A percentile compares a stretch with the other conserved stretches of the same genome.
Conservation (phyloP, 345 rosid genomes). For the Aquilaria malaccensis region DNA sequence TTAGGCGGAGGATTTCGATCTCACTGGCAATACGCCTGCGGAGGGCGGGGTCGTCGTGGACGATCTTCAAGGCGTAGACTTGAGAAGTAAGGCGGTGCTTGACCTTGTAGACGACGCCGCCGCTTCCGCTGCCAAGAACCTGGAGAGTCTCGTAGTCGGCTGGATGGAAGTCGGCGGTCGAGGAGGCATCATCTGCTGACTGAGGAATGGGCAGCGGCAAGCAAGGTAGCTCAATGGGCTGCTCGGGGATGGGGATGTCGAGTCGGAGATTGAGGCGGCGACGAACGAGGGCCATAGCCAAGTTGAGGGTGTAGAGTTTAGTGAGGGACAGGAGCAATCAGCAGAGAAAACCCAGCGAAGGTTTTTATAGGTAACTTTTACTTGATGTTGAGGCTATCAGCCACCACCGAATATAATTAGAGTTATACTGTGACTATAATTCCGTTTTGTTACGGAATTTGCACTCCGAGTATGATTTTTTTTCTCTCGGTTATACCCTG, state of each 20-base stretch:
- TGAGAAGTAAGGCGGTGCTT: conserved; percentile 43
- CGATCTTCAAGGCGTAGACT: conserved; percentile 55
- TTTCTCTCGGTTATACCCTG: too few relatives aligned
- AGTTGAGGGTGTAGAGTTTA: too few relatives aligned
- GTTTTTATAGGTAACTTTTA: too few relatives aligned
- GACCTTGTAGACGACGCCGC: conserved; percentile 66
- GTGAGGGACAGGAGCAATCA: too few relatives aligned
- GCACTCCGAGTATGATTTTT: too few relatives aligned
- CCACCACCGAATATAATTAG: too few relatives aligned
- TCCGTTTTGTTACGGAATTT: too few relatives aligned
- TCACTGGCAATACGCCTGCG: conserved; percentile 62
- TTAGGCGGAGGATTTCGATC: conserved; percentile 69
- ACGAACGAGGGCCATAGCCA: conserved; percentile 48
- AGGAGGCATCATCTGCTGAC: conserved; percentile 18
- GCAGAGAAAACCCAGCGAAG: too few relatives aligned
- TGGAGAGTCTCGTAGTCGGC: conserved; percentile 51
- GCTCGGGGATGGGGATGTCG: conserved; percentile 39
- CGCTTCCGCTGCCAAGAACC: conserved; percentile 72
- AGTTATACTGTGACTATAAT: too few relatives aligned
- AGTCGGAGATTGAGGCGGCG: conserved; percentile 74
- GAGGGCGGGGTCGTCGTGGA: conserved; percentile 45
- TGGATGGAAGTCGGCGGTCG: conserved; percentile 15
- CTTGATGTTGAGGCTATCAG: too few relatives aligned
- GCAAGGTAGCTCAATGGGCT: conserved; percentile 11
- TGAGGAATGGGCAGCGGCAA: conserved; percentile 33